Base-by-base conservation (phyloP, 2,329 filamentous ascomycete species). In the Trichocomaceae sp. region DNA sequence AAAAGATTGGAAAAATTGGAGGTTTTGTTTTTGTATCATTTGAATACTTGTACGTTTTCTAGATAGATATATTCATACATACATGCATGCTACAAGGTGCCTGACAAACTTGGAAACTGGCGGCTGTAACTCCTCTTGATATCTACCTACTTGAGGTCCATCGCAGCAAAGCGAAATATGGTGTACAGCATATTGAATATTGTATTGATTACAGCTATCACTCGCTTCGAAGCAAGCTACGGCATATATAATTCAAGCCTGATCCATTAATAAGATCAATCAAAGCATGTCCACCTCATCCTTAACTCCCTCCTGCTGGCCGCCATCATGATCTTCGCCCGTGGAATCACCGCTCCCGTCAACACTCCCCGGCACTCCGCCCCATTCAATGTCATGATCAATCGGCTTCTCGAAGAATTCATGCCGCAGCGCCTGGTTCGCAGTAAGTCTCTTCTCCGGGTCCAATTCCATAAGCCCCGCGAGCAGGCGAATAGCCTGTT, bases 401-500 rank as follows among this genome's bases (percentile, higher is more conserved):
- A 68, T 63, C 17, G 74, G 74, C 8, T 67, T 59, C 7, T 67
- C 70, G 60, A 77, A 75, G 60, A 77, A 76, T 20, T 74, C 71
- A 60, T 77, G 72, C 22, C 70, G 64, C 44, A 77, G 59, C 20
- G 74, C 74, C 19, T 75, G 72, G 54, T 66, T 72, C 12, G 74
- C 74, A 55, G 66, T 71, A 12, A 72, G 60, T n/a, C 74, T 66
- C 57, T 72, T 74, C 35, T 63, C 61, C 13, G 73, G 70, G 57
- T 76, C 73, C 42, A 76, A 60, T 56, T 76, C 74, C 64, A 77
- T 71, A 42, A 77, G 63, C 8, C 69, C 69, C 26, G 66, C 59
- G 37, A 77, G 61, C 13, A 77, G 69, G 26, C 66, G 66, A n/a
- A 72, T 73, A 26, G 72, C 74, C 72, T 75, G 66, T 61, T 72